A percentile compares a stretch with the other conserved stretches of the same genome.
Conservation (phyloP, 2,329 filamentous ascomycete species). For the Colletotrichum cuscutae region DNA sequence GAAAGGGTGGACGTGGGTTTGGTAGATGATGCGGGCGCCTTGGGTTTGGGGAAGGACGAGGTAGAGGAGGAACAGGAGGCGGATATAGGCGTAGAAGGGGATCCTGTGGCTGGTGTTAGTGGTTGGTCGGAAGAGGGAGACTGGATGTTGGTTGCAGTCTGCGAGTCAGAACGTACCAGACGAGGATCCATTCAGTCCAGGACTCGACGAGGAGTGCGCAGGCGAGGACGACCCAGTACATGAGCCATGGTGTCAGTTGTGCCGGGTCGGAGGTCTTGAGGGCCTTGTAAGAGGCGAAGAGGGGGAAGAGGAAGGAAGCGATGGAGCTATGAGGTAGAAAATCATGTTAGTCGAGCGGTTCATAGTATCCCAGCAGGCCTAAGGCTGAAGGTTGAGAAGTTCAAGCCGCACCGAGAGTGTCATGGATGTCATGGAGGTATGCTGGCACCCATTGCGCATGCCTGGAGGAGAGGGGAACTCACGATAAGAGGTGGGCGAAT, state of each 20-base stretch:
- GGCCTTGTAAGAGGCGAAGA: conserved; percentile 98
- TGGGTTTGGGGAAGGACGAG: conserved; percentile 98
- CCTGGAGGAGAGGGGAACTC: conserved; percentile 50
- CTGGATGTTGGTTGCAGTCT: neutral
- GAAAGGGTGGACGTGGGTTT: conserved; percentile 87
- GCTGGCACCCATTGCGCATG: neutral
- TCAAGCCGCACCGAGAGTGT: neutral
- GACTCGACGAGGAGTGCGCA: conserved; percentile 85
- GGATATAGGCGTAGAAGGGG: conserved; percentile 93
- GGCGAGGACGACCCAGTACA: conserved; percentile 97
- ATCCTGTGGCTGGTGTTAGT: conserved; percentile 63
- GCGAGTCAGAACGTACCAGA: conserved; percentile 67
- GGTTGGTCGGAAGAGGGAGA: neutral
- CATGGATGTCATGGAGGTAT: neutral
- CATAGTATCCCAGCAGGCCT: neutral
- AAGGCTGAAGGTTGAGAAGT: neutral
- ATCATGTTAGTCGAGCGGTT: conserved; percentile 8
- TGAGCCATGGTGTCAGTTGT: conserved; percentile 94
- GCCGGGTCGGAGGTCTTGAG: conserved; percentile 91
- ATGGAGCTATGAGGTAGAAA: conserved; percentile 69
- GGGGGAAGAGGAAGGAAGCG: conserved; percentile 90
- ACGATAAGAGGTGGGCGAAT: conserved; percentile 82
- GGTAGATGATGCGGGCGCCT: conserved; percentile 87
- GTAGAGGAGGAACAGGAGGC: conserved; percentile 88
- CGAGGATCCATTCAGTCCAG: conserved; percentile 87